Evolutionary conservation across 805 yeast genomes (phyloP), one percentile per base, ranked within the genome.

Genomic region (Candida peoriensis): DNA sequence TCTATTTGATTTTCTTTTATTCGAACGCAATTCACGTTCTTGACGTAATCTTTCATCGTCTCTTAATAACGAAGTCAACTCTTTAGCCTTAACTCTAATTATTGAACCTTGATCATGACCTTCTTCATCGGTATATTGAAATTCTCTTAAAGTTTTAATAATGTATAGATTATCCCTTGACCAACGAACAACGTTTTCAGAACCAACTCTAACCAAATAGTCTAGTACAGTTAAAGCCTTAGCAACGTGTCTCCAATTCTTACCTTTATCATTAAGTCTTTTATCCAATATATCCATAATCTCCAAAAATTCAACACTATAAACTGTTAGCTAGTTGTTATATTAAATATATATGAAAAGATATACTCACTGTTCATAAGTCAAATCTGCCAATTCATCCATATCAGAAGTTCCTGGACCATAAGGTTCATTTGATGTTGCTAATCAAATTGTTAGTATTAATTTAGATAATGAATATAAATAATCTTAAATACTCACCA

Each of bases 191-290:
- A 89, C 90, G 51, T 82, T 81, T 47, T 88, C 95, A 15, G 88
- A 74, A 25, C 97, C 98, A 41, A 71, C 74, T 47, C 93, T 76
- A 14, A 89, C 87, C 38, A 89, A 66, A 60, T 80, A 90, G 52
- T 89, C 96, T 47, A 90, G 69, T n/a, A 90, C 79, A 2, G 95
- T 82, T 42, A 90, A 68, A 1, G 95, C 80, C 60, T 90, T 93
- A 43, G 94, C 89, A 32, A 90, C 89, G 57, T 90, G 98, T 46
- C 96, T 74, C 97, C 97, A 90, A 63, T 90, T 84, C 58, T 88
- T 89, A 42, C 97, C 97, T 66, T 89, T 89, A 56, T 90, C 97
- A 54, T 90, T 90, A 45, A 90, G 65, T 44, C 98, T 74, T 46
- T 87, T 76, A 62, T 90, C 97, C 29, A 90, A 62, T 81, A 90